Conservation (phyloP, 768 basidiomycete genomes). For the Tulasnella sp. region DNA sequence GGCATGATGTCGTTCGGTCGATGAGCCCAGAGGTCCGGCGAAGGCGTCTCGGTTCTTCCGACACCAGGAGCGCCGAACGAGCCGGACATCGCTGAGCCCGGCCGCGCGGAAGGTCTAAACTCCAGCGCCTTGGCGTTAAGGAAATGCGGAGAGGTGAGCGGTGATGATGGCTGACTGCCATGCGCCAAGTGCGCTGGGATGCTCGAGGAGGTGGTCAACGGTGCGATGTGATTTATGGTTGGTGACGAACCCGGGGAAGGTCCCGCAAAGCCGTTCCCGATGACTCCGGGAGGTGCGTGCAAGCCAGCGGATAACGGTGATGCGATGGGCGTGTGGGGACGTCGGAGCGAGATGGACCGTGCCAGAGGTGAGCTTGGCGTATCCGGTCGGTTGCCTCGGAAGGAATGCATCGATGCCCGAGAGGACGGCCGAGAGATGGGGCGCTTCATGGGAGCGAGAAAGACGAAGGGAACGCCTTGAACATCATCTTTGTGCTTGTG, state of each 20-base stretch:
- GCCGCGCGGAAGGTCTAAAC: constrained; percentile 68
- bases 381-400: constrained; percentile 55
- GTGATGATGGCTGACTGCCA: constrained; percentile 63
- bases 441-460: constrained; percentile 61
- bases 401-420: constrained; percentile 59
- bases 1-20: constrained; percentile 41
- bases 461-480: constrained; percentile 70
- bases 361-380: constrained; percentile 70
- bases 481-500: constrained; percentile 86
- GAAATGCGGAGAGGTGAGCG: constrained; percentile 71
- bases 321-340: constrained; percentile 67
- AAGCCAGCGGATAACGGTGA: constrained; percentile 59
- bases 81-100: constrained; percentile 8
- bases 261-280: constrained; percentile 17
- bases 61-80: constrained; percentile 35
- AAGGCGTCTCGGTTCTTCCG: constrained; percentile 66
- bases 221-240: neutral
- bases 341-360: constrained; percentile 44
- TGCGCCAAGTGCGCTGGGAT: constrained; percentile 49
- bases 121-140: constrained; percentile 85
- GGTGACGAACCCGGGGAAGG: neutral
- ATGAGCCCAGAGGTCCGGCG: constrained; percentile 84
- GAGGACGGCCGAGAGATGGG: constrained; percentile 74
- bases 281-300: constrained; percentile 35
- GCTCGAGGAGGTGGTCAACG: neutral